Base-by-base conservation (phyloP, 2,329 filamentous ascomycete species). In the Elsinoe fawcettii region DNA sequence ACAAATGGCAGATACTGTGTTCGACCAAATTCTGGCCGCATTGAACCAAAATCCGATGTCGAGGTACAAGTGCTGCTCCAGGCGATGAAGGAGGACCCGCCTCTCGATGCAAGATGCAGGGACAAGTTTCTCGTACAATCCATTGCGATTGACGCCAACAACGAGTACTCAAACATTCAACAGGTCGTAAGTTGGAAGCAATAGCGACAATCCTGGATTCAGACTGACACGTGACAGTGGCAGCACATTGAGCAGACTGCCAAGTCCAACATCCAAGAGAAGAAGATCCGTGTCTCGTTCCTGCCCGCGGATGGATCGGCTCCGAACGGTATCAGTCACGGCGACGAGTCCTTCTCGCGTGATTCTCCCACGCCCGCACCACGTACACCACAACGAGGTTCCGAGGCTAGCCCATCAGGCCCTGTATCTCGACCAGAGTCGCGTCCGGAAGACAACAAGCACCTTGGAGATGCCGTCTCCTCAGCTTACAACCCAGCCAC, bases 121-220 rank as follows among this genome's bases (percentile, higher is more conserved):
- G 92, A 97, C 80, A 97, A 97, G 77, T 97, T 97, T 73, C 82
- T 97, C 56, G 92, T 97, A 34, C 92, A 97, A 75, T 95, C 91
- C 23, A 88, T 95, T 51, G 79, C 84, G 54, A 88, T 96, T 63
- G 86, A 86, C 20, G 79, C 84, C 62, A 88, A 95, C 68, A 88
- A 90, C 75, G 61, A 62, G 53, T 89, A 88, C 66, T 79, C 80
- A 59, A 95, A 87, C 69, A 84, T 95, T 61, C 80, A 85, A 51
- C 81, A 88, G 46, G 89, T 96, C 67, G 90, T 95, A 80, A 66
- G 86, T 72, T 7, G 3, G 5, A 5, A 23, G 16, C 9, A 9
- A 53, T n/a, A 32, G n/a, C n/a, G n/a, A n/a, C n/a, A n/a, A n/a
- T n/a, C n/a, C n/a, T n/a, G n/a, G n/a, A n/a, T n/a, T n/a, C n/a